Evolutionary conservation across 345 rosid species (phyloP).

Genomic region (Anacardium occidentale): DNA sequence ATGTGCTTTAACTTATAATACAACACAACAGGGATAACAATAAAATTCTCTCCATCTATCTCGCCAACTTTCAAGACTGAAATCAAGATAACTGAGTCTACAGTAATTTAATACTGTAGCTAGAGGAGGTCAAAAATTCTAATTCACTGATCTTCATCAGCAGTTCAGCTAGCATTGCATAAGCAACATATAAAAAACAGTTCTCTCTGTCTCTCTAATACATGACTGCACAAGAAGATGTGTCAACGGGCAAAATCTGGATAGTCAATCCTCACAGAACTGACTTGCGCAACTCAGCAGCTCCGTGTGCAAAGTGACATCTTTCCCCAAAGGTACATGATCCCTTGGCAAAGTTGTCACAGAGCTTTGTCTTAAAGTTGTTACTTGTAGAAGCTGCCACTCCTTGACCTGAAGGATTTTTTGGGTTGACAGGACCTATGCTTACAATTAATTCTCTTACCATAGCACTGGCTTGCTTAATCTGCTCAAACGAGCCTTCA

Average conservation of each 20-base stretch:
- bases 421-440: slow-evolving; percentile 38
- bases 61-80: neutral
- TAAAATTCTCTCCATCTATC: too few species aligned
- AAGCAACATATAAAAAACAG: slow-evolving; percentile 4
- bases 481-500: slow-evolving; percentile 87
- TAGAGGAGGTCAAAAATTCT: neutral
- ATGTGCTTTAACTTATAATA: too few species aligned
- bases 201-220: neutral
- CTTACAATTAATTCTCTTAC: slow-evolving; percentile 65
- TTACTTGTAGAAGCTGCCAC: slow-evolving; percentile 47
- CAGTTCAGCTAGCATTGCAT: slow-evolving; percentile 17
- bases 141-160: neutral
- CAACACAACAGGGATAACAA: too few species aligned
- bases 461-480: slow-evolving; percentile 75
- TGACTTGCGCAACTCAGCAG: slow-evolving; percentile 71
- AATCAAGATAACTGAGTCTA: neutral
- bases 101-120: neutral
- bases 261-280: slow-evolving; percentile 20
- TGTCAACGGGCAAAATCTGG: neutral
- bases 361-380: slow-evolving; percentile 85
- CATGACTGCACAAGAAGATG: slow-evolving; percentile 22
- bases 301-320: slow-evolving; percentile 96
- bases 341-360: slow-evolving; percentile 77
- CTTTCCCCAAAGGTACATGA: slow-evolving; percentile 82
- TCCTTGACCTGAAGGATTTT: slow-evolving; percentile 37